Evolutionary conservation across 345 rosid species (phyloP), one percentile per base, ranked within the genome.

Genomic region (Nasturtium officinale): DNA sequence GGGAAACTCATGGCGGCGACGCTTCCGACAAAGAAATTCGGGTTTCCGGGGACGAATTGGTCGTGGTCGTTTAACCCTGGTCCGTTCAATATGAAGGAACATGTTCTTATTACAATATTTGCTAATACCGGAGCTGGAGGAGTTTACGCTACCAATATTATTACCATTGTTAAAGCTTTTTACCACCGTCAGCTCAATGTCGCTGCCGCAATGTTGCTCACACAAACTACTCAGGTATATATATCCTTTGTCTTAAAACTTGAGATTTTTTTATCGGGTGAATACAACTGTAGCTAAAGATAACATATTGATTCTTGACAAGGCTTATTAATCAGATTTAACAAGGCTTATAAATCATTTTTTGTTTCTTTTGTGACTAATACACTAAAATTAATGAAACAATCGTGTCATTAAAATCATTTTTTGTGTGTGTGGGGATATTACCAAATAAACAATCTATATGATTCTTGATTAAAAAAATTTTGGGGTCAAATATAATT

Each of bases 151-250:
- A 67, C 82, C 4, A 40, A 26, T 50, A 83, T 85, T 33, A 42
- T 87, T 2, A 76, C 85, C 48, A 61, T 81, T 54, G 75, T 87
- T 45, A 85, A 76, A 73, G 85, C 85, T 2, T 83, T 85, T 67
- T 85, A 87, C 64, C 81, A 82, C 40, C 80, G 77, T 50, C 9
- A 67, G 12, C 68, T 79, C 42, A 63, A 47, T 74, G 67, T 71
- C 29, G 43, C 71, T 29, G 79, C 79, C 9, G 82, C 82, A 1
- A 62, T 85, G 75, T 64, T 87, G 79, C 84, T 91, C 4, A 77
- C 81, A 9, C 89, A 85, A 75, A 86, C 97, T 4, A 87, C 96
- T 50, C 97, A 87, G 92, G 96, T 88, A 59, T 28, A 3, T 15
- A 9, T 2, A 18, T 15, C 12, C 13, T 11, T 25, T 38, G 51